Percentiles rank a stretch among this genome's conserved stretches.
Conservation (phyloP, 345 rosid species). For the Citrus cavaleriei region DNA sequence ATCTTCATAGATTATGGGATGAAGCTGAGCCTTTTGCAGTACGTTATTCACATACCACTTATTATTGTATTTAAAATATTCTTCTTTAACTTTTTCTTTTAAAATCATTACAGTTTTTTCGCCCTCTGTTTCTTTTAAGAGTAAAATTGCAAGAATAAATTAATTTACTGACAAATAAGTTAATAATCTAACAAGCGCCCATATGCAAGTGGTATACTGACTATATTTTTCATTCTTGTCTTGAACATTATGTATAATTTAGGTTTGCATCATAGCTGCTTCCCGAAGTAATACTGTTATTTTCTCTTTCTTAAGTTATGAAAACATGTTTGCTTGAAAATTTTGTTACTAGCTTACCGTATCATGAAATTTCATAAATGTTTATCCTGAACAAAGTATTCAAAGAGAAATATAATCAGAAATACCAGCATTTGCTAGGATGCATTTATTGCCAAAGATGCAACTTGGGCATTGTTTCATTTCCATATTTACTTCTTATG, state of each 20-base stretch:
- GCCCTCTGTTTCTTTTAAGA: neutral
- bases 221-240: neutral
- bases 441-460: neutral
- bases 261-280: neutral
- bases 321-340: neutral
- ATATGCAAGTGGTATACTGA: neutral
- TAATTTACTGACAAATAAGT: neutral
- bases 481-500: neutral
- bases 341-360: neutral
- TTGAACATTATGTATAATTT: neutral
- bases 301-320: neutral
- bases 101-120: neutral
- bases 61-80: neutral
- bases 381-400: neutral
- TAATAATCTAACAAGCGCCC: neutral
- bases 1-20: conserved; percentile 55
- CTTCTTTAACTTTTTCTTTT: neutral
- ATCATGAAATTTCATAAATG: neutral
- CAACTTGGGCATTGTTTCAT: neutral
- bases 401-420: neutral
- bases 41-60: conserved; percentile 25
- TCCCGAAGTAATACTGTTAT: neutral
- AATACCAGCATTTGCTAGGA: neutral
- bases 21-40: conserved; percentile 62
- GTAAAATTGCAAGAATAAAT: neutral